Evolutionary conservation across 2,329 filamentous ascomycete species (phyloP).

Genomic region (Sphaerulina populicola): DNA sequence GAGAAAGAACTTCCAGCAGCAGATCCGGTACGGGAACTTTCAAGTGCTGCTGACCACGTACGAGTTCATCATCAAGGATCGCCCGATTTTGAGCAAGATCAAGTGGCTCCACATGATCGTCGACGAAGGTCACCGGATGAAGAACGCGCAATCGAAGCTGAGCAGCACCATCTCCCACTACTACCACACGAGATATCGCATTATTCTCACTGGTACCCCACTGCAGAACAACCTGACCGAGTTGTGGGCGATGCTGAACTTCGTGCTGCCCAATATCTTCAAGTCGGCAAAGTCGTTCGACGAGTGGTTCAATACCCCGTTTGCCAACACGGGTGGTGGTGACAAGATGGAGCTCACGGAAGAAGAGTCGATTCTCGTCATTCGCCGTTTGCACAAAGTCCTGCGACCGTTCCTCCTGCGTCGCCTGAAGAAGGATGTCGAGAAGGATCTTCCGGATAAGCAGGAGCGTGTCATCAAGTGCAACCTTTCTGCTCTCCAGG

Average conservation of each 20-base stretch:
- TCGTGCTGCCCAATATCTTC: slow-evolving; percentile 96
- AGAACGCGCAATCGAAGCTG: slow-evolving; percentile 93
- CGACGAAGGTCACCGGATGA: slow-evolving; percentile 99
- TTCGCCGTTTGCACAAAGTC: slow-evolving; percentile 96
- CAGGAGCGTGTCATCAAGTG: slow-evolving; percentile 99
- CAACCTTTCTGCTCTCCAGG: slow-evolving; percentile 89
- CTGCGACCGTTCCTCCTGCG: slow-evolving; percentile 92
- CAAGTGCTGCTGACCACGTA: slow-evolving; percentile 96
- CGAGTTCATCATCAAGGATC: slow-evolving; percentile 99
- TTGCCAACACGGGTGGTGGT: slow-evolving; percentile 94
- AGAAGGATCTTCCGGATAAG: slow-evolving; percentile 97
- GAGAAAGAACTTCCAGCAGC: slow-evolving; percentile 83
- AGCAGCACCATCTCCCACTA: slow-evolving; percentile 91
- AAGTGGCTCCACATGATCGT: slow-evolving; percentile 99
- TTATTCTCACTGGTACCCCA: slow-evolving; percentile 95
- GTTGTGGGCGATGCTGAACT: slow-evolving; percentile 96
- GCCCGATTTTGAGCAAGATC: slow-evolving; percentile 90
- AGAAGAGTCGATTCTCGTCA: slow-evolving; percentile 98
- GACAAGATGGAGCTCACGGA: slow-evolving; percentile 98
- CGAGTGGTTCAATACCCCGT: slow-evolving; percentile 99
- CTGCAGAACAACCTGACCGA: slow-evolving; percentile 95
- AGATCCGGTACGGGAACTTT: slow-evolving; percentile 89
- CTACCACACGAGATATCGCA: slow-evolving; percentile 86
- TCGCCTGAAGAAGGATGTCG: slow-evolving; percentile 98
- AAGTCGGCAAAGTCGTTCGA: slow-evolving; percentile 98